Conservation (phyloP, 345 rosid species). For the Eucalyptus microcorys region DNA sequence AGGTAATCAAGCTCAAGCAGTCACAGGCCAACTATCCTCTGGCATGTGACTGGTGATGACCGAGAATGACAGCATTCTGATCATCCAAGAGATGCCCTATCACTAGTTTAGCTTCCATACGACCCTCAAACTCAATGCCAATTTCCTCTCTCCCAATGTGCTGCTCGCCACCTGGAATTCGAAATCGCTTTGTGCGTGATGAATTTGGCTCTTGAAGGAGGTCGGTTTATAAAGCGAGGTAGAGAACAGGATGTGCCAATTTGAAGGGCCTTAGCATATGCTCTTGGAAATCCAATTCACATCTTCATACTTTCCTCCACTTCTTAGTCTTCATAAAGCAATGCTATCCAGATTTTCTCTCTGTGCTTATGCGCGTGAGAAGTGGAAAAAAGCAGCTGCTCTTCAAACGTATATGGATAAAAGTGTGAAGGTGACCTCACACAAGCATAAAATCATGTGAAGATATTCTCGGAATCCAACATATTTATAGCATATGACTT, state of each 20-base stretch:
- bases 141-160: not conserved
- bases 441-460: not conserved
- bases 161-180: not conserved
- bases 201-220: not conserved
- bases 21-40: not conserved
- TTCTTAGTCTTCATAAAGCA: not conserved
- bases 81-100: conserved; percentile 6
- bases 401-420: not conserved
- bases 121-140: not conserved
- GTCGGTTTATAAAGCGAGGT: not conserved
- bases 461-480: not conserved
- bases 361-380: not conserved
- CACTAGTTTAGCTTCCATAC: not conserved
- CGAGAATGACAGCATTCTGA: not conserved
- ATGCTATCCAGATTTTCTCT: not conserved
- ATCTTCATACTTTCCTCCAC: not conserved
- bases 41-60: not conserved
- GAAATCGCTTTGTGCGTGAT: not conserved
- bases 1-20: not conserved
- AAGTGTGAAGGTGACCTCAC: not conserved
- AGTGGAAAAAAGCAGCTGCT: not conserved
- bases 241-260: not conserved
- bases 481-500: not conserved
- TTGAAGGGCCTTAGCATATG: not conserved
- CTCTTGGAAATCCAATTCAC: not conserved